Conservation (phyloP, 345 rosid genomes). For the Melaleuca alternifolia region DNA sequence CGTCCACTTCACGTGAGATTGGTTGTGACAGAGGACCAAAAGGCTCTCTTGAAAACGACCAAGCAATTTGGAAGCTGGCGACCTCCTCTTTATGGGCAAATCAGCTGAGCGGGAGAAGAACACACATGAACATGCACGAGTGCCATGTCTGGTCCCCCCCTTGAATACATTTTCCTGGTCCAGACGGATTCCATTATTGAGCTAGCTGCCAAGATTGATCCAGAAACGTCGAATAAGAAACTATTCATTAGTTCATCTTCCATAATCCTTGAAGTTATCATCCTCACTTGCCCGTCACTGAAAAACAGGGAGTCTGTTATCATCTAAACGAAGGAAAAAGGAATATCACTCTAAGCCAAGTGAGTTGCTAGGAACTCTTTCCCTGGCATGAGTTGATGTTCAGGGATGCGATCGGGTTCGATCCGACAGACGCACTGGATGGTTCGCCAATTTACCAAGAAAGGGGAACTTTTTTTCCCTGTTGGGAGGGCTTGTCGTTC, state of each 20-base stretch:
- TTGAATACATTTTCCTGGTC: not conserved
- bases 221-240: not conserved
- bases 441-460: not conserved
- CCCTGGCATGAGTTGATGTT: not conserved
- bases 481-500: not conserved
- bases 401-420: not conserved
- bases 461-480: not conserved
- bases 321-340: too few species aligned
- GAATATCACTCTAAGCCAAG: too few species aligned
- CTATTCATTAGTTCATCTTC: too few species aligned
- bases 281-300: not conserved
- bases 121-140: not conserved
- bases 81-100: not conserved
- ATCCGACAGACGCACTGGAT: not conserved
- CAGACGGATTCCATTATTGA: not conserved
- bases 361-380: too few species aligned
- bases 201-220: not conserved
- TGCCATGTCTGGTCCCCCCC: not conserved
- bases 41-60: not conserved
- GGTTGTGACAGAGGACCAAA: not conserved
- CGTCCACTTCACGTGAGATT: not conserved
- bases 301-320: too few species aligned
- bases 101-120: not conserved
- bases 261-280: not conserved
- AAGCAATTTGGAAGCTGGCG: not conserved